Evolutionary conservation across 208 protist species (phyloP).

Genomic region (Phytomonas sp.): DNA sequence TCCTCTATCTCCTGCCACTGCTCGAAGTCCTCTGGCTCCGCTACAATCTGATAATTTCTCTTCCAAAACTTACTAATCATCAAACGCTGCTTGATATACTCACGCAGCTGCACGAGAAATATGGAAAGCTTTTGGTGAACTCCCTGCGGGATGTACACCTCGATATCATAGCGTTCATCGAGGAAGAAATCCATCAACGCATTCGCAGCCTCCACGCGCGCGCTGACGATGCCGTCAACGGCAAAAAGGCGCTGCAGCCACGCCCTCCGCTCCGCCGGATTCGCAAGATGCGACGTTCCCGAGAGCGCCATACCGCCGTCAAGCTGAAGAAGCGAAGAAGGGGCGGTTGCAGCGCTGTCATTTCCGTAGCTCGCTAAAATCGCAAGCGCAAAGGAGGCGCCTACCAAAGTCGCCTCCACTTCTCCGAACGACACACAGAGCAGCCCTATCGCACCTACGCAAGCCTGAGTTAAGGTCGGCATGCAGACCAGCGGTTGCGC

Average conservation of each 20-base stretch:
- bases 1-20: conserved; percentile 59
- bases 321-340: conserved; percentile 13
- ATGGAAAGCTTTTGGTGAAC: conserved; percentile 29
- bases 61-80: conserved; percentile 34
- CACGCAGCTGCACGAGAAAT: conserved; percentile 31
- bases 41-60: conserved; percentile 23
- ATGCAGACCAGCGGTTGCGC: no score
- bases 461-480: conserved; percentile 36
- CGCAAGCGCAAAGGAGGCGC: conserved; percentile 39
- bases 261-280: conserved; percentile 14
- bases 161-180: conserved; percentile 51
- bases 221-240: conserved; percentile 33
- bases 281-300: conserved; percentile 11
- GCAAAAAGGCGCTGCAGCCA: conserved; percentile 37
- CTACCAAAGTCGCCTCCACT: conserved; percentile 26
- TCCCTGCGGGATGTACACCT: conserved; percentile 52
- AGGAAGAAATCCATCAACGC: conserved; percentile 70
- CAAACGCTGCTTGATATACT: conserved; percentile 41
- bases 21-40: conserved; percentile 28
- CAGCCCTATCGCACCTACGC: conserved; percentile 35
- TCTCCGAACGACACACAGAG: conserved; percentile 32
- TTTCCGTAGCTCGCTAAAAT: conserved; percentile 19
- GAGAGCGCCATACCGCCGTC: conserved; percentile 6
- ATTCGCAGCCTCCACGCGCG: conserved; percentile 74
- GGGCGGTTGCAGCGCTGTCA: background rate